Evolutionary conservation across 2,329 filamentous ascomycete genomes (phyloP), one percentile per base, ranked within the genome.

Genomic region (Exophiala bonariae): DNA sequence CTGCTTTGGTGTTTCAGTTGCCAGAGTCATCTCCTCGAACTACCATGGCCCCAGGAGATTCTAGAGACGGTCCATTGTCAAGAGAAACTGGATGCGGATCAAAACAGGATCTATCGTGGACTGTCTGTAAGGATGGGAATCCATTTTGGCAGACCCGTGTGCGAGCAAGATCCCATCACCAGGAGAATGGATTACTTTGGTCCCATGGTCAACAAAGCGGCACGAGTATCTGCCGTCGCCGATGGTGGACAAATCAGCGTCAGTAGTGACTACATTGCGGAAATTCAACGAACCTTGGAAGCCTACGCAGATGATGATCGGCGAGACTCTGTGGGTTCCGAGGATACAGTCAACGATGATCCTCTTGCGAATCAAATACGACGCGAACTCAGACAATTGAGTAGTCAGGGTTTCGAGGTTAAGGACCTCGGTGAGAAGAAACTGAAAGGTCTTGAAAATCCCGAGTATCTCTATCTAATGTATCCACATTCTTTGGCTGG

Each of bases 121-220:
- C 73, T 99, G 42, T 96, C 91, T 9, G 93, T 99, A 33, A 83
- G 93, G 49, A 99, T 99, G 93, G 93, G 93, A 60, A 89, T 95
- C 51, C 93, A 99, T 67, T 99, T 87, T 81, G 93, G 93, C 57
- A 84, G 87, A 50, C 93, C 92, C 4, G 90, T 99, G 60, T 95
- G 90, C 64, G 93, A 99, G 68, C 87, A 86, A 39, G 93, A 99
- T 67, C 93, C 93, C 0, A 91, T 99, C 40, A 99, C 93, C 1
- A 86, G 91, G 48, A 89, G 93, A 54, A 99, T 99, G 93, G 93
- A 99, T 62, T 99, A 99, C 71, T 99, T 97, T 65, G 93, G 93
- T 0, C 93, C 93, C 11, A 99, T 99, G 90, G 93, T 99, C 62
- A 99, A 99, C 71, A 91, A 95, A 63, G 89, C 93, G 1, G 87